phyloP scores from a whole-genome alignment of 2,329 filamentous ascomycete genomes.

The Chrysoporthe cubensis region DNA sequence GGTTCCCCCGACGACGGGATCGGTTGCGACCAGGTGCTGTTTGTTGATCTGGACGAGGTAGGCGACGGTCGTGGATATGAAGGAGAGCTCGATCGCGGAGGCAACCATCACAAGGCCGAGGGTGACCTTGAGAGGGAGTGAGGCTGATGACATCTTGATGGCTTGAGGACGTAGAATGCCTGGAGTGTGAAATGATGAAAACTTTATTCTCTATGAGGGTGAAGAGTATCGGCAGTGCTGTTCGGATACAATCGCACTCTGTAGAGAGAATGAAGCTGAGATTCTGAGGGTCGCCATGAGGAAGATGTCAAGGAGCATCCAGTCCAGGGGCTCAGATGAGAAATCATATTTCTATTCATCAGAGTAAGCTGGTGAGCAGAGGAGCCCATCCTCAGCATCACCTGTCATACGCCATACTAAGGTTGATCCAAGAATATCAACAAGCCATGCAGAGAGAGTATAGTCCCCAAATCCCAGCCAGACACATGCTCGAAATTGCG shows the following conservation, averaged over 20 bases:
- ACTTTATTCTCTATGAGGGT: background rate
- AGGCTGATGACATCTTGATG: conserved; percentile 26
- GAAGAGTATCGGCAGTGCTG: background rate
- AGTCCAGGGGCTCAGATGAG: background rate
- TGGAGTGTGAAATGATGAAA: background rate
- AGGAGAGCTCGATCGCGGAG: conserved; percentile 43
- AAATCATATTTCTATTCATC: background rate
- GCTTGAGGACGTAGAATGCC: background rate
- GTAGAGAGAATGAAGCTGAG: background rate
- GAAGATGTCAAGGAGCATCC: too few species aligned
- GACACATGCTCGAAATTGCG: background rate
- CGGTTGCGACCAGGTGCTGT: conserved; percentile 38
- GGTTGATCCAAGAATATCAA: conserved; percentile 22
- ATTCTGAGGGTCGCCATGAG: background rate
- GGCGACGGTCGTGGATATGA: conserved; percentile 44
- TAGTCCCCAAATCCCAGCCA: conserved; percentile 3
- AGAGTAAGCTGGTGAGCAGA: background rate
- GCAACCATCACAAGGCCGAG: conserved; percentile 42
- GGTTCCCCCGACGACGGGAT: conserved; percentile 32
- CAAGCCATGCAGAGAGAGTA: conserved; percentile 6
- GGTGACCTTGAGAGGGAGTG: conserved; percentile 31
- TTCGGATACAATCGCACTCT: background rate
- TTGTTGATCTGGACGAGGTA: conserved; percentile 42
- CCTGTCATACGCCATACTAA: conserved; percentile 2
- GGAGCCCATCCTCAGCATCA: background rate